Conservation (phyloP, 345 rosid species). For the Populus nigra region DNA sequence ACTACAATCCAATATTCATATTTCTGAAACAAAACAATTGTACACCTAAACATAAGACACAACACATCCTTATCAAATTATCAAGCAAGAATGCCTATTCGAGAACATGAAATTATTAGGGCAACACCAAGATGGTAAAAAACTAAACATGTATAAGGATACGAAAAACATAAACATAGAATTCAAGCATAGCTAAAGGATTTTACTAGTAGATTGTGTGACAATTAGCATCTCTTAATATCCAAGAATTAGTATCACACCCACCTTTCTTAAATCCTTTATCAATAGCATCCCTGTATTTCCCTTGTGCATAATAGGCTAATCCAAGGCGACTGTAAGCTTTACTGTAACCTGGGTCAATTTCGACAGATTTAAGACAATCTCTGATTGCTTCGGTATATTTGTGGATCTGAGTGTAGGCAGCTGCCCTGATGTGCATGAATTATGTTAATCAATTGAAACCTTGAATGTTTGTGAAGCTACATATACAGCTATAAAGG, state of each 20-base stretch:
- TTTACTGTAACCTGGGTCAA: conserved; percentile 75
- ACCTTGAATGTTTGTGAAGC: not conserved
- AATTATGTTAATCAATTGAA: conserved; percentile 15
- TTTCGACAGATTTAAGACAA: conserved; percentile 72
- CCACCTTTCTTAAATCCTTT: conserved; percentile 86
- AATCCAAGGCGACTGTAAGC: conserved; percentile 90
- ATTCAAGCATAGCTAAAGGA: not conserved
- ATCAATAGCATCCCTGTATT: conserved; percentile 69
- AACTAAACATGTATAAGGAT: not conserved
- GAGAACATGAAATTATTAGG: not conserved
- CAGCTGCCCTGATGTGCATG: conserved; percentile 66
- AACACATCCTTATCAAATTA: not conserved
- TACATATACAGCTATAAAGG: conserved; percentile 12
- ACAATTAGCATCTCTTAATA: not conserved
- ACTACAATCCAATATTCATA: not conserved
- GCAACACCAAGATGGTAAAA: not conserved
- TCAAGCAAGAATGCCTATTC: not conserved
- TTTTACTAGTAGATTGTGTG: not conserved
- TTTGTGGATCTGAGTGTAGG: conserved; percentile 67
- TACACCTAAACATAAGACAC: not conserved
- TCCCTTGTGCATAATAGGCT: conserved; percentile 77
- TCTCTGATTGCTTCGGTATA: conserved; percentile 67
- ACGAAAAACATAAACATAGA: not conserved
- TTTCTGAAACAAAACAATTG: not conserved
- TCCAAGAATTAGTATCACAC: conserved; percentile 14